Evolutionary conservation across 1,284 basidiomycete species (phyloP), one percentile per base, ranked within the genome.

Genomic region (Coniophora puteana): DNA sequence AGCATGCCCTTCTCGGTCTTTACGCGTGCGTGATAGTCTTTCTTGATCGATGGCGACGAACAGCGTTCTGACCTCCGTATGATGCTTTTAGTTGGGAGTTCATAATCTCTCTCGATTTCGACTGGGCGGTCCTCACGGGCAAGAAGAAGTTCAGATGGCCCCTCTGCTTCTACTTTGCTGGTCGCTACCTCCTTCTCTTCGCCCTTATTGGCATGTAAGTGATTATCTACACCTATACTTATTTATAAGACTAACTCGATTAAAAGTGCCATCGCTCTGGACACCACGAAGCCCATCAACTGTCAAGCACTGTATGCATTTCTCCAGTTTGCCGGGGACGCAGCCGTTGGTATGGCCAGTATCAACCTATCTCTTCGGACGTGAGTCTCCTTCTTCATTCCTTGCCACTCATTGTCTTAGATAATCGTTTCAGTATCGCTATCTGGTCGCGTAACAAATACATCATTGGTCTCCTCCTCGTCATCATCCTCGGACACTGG

Each of bases 401-500:
- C 5, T 27, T 6, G 14, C 21, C 5, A 6, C 12, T 34, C 20
- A 11, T 16, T 12, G 11, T 21, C 34, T 49, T 18, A 47, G 27
- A 13, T 8, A 6, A 22, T 39, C 18, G 5, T 11, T 1, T 44
- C 44, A 65, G 63, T 3, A 51, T 65, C 18, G 59, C 60, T 24
- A 50, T 62, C 24, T 62, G 63, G 63, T 62, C 61, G 14, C 56
- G 58, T 23, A 62, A 62, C 16, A 57, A 47, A 21, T 65, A 59
- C 58, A 31, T 62, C 27, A 36, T 53, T 10, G 38, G 40, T 5
- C 18, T 50, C 21, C 38, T 65, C 17, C 31, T 63, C 14, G 12
- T 66, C n/a, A 47, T 65, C 22, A 58, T 64, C 17, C 47, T 65
- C 20, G 59, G 59, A 4, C 59, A 62, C 27, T 62, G 59, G 59